Base-by-base conservation (phyloP, 78 protist genomes). In the Emiliania huxleyi region DNA sequence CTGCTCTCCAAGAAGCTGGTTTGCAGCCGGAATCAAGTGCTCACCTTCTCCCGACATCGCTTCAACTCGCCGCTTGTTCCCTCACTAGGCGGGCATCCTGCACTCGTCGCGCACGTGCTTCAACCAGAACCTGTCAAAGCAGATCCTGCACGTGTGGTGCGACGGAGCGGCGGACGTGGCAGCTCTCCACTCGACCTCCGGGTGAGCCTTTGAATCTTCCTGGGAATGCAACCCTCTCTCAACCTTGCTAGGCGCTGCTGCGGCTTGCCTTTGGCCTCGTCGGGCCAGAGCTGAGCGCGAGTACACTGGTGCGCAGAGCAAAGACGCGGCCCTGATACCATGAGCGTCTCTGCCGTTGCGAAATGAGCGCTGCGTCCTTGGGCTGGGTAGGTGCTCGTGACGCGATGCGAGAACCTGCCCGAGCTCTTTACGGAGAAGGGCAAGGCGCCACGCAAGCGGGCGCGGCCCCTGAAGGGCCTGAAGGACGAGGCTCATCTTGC, bases 111-210 rank as follows among this genome's bases (percentile, higher is more conserved):
- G 4, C 22, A 56, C 79, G 62, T 83, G 55, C 42, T 25, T n/a
- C 33, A 26, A 38, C 52, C 81, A 19, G 25, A 40, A 26, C 26
- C 25, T 23, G 40, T 3, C 15, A 11, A 37, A 45, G 77, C 94
- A 92, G 37, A 92, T 92, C 35, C 90, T 92, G 75, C 94, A 92
- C 94, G 77, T 92, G 33, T 92, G 94, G 94, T 8, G 33, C 37
- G 5, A n/a, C n/a, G 12, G 8, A 2, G 3, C 40, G 33, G 25
- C 4, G 55, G 87, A 15, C 26, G 94, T 84, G 11, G 46, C 1
- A 4, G 15, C 11, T 5, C 42, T 92, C 11, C 37, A 46, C n/a
- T n/a, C n/a, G n/a, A n/a, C n/a, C n/a, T n/a, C n/a, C n/a, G n/a
- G n/a, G n/a, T n/a, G n/a, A n/a, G n/a, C n/a, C n/a, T n/a, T n/a